Percentiles rank a stretch among this genome's conserved stretches.
Conservation (phyloP, 176 grass and related monocot genomes). For the Paspalum notatum region DNA sequence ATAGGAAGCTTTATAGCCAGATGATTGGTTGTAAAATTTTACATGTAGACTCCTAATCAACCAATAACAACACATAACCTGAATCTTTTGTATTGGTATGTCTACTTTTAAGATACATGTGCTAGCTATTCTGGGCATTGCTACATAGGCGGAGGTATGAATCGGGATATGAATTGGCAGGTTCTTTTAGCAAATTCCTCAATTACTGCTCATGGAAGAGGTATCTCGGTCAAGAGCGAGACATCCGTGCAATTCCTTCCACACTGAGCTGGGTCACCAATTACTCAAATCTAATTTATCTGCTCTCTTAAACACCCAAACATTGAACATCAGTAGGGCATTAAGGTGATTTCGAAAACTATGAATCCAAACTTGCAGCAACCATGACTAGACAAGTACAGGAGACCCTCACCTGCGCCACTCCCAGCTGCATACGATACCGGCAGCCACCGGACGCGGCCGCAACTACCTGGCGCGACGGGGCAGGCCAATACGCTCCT, state of each 20-base stretch:
- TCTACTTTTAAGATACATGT: neutral
- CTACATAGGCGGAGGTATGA: neutral
- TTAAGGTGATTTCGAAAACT: neutral
- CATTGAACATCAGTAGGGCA: neutral
- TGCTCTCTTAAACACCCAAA: neutral
- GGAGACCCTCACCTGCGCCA: neutral
- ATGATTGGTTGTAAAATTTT: neutral
- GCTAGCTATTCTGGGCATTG: neutral
- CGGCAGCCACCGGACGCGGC: slow-evolving; percentile 3
- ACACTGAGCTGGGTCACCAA: no score
- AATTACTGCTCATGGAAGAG: neutral
- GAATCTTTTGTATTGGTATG: neutral
- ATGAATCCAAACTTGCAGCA: neutral
- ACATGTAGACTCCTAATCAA: neutral
- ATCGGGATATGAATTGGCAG: neutral
- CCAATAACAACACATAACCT: neutral
- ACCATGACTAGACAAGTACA: neutral
- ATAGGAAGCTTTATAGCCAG: neutral
- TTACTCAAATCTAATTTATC: neutral
- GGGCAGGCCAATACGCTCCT: neutral
- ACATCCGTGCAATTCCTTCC: neutral
- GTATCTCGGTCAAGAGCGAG: neutral
- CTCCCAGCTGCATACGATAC: neutral
- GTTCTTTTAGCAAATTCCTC: neutral
- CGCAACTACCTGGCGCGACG: neutral